Evolutionary conservation across 306 rosid genomes (phyloP).

Genomic region (Castanea mollissima): DNA sequence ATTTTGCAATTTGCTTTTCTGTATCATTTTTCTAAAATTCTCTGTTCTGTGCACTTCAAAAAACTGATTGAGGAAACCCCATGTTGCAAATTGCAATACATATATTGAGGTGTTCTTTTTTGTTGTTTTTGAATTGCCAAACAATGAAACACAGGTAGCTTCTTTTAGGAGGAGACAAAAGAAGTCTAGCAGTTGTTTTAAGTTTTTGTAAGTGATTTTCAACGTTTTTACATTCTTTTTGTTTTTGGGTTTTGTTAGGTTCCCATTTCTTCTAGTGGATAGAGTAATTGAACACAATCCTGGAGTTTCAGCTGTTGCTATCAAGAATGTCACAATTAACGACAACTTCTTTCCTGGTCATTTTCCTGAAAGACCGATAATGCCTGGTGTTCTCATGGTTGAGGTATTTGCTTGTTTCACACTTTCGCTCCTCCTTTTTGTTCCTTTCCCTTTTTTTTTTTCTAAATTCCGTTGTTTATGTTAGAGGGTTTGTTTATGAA

Average conservation of each 20-base stretch:
- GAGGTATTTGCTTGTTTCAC: constrained; percentile 33
- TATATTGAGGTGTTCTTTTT: not conserved
- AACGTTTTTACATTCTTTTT: not conserved
- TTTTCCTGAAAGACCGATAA: constrained; percentile 55
- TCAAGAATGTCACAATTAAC: constrained; percentile 65
- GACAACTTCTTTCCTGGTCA: constrained; percentile 55
- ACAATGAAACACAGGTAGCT: not conserved
- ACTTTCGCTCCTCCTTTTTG: not conserved
- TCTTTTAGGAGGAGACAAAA: constrained; percentile 27
- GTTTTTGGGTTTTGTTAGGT: constrained; percentile 41
- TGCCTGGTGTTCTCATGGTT: constrained; percentile 63
- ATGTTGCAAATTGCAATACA: too few species aligned
- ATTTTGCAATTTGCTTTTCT: too few species aligned
- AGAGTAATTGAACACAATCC: constrained; percentile 73
- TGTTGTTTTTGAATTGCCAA: constrained; percentile 34
- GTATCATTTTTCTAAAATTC: too few species aligned
- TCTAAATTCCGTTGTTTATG: not conserved
- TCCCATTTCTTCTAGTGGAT: constrained; percentile 92
- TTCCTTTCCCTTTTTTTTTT: not conserved
- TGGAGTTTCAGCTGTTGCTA: constrained; percentile 55
- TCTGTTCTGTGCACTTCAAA: too few species aligned
- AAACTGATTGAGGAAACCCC: too few species aligned
- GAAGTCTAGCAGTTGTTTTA: too few species aligned
- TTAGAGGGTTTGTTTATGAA: not conserved
- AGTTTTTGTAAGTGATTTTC: too few species aligned